Percentiles rank a stretch among this genome's conserved stretches.
Evolutionary conservation across 1,284 basidiomycete genomes (phyloP).

Genomic region (Sporisorium graminicola): DNA sequence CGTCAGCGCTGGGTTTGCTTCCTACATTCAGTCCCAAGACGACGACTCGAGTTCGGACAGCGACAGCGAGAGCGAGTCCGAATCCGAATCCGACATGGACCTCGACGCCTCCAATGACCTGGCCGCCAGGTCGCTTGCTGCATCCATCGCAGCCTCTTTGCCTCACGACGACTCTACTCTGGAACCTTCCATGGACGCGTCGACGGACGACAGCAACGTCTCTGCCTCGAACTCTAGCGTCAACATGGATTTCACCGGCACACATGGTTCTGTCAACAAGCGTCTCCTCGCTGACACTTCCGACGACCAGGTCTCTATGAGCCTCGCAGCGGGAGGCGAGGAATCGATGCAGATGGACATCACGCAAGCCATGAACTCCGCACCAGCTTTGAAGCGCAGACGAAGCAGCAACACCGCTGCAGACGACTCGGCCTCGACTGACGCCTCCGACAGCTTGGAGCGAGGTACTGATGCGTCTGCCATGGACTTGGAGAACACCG

Average conservation of each 20-base stretch:
- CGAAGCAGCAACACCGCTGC: slow-evolving; percentile 36
- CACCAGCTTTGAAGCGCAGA: slow-evolving; percentile 39
- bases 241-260: slow-evolving; percentile 54
- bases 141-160: slow-evolving; percentile 45
- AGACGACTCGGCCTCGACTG: slow-evolving; percentile 27
- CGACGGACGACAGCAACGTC: slow-evolving; percentile 18
- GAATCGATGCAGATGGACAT: slow-evolving; percentile 47
- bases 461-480: slow-evolving; percentile 12
- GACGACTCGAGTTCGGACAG: slow-evolving; percentile 39
- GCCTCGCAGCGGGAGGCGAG: slow-evolving; percentile 19
- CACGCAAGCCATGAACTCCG: slow-evolving; percentile 31
- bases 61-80: slow-evolving; percentile 44
- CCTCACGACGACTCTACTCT: slow-evolving; percentile 50
- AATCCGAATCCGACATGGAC: slow-evolving; percentile 50
- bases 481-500: slow-evolving; percentile 38
- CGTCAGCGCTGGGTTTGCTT: slow-evolving; percentile 39
- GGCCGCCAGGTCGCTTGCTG: slow-evolving; percentile 38
- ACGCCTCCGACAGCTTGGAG: slow-evolving; percentile 13
- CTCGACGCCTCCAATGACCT: slow-evolving; percentile 41
- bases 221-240: slow-evolving; percentile 27
- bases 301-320: slow-evolving; percentile 27
- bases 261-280: slow-evolving; percentile 42
- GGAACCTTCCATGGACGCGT: slow-evolving; percentile 25
- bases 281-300: slow-evolving; percentile 28
- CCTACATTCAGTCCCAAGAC: slow-evolving; percentile 36